Base-by-base conservation (phyloP, 495 filamentous ascomycete genomes). In the Penicillium angulare region DNA sequence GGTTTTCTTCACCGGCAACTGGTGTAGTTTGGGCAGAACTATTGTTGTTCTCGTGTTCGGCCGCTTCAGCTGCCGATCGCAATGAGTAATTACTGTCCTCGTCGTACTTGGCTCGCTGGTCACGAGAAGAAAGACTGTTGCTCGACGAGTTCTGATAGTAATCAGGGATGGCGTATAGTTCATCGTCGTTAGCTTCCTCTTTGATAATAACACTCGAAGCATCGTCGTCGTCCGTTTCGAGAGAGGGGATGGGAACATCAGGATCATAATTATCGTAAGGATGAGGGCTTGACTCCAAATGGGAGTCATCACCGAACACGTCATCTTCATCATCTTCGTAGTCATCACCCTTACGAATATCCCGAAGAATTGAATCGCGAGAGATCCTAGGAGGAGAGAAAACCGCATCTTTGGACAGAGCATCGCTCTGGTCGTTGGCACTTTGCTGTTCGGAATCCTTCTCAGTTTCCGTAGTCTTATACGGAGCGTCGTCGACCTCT, bases 351-450 rank as follows among this genome's bases (percentile, higher is more conserved):
- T 86, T 86, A 57, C 92, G 90, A 18, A 97, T 85, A 49, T 90
- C 90, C 13, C 90, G 83, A 41, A 96, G 71, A 49, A 97, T 97
- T 0, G 91, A 95, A 61, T 97, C 93, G 17, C 93, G 81, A 27
- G 93, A 97, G 60, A 96, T 92, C 22, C 85, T 86, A 12, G 88
- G 88, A 24, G 86, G 81, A 13, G 66, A 65, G 36, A 69, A 70
- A 7, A 64, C 35, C 29, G 64, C 47, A 55, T 53, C 7, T 22
- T 9, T 7, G 26, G 40, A 7, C 53, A 43, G 10, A 34, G 34
- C 36, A 1, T 47, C 26, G 10, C 38, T 31, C 3, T 33, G 21
- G 1, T 23, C 26, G 3, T 31, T 21, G 2, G 36, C 24, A 36
- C 47, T 46, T 3, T 27, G 27, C 1, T 53, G n/a, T 23, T 43